Conservation (phyloP, 1,284 basidiomycete genomes). For the Porodaedalea pini region DNA sequence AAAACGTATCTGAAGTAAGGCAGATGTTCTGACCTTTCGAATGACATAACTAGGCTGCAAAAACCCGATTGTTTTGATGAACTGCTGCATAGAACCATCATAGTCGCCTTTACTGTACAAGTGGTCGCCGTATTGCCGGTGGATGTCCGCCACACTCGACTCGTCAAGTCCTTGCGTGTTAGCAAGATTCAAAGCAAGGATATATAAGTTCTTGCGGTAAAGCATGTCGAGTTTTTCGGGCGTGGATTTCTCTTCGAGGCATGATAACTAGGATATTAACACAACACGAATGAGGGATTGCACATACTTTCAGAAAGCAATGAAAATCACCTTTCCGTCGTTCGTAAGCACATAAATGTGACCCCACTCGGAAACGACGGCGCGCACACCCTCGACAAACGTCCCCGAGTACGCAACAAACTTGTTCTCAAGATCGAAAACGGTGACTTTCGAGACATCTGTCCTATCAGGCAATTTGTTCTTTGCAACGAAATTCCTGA, state of each 20-base stretch:
- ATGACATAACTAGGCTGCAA: conserved; percentile 96
- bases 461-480: conserved; percentile 41
- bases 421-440: conserved; percentile 94
- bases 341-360: conserved; percentile 74
- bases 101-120: conserved; percentile 90
- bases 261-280: conserved; percentile 49
- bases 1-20: conserved; percentile 16
- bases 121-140: conserved; percentile 87
- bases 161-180: conserved; percentile 72
- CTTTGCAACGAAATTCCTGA: conserved; percentile 66
- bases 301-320: neutral
- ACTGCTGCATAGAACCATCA: conserved; percentile 91
- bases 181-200: conserved; percentile 75
- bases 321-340: conserved; percentile 62
- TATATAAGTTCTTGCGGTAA: conserved; percentile 73
- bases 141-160: conserved; percentile 78
- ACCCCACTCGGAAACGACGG: conserved; percentile 78
- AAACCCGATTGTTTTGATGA: conserved; percentile 84
- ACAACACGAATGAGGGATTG: conserved; percentile 10
- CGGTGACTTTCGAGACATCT: conserved; percentile 82
- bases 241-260: conserved; percentile 77
- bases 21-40: conserved; percentile 64
- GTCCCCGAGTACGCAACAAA: conserved; percentile 81
- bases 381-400: conserved; percentile 76
- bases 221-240: conserved; percentile 77